Percentiles rank a stretch among this genome's conserved stretches.
Evolutionary conservation across 495 filamentous ascomycete species (phyloP).

Genomic region (Aspergillus ostianus): DNA sequence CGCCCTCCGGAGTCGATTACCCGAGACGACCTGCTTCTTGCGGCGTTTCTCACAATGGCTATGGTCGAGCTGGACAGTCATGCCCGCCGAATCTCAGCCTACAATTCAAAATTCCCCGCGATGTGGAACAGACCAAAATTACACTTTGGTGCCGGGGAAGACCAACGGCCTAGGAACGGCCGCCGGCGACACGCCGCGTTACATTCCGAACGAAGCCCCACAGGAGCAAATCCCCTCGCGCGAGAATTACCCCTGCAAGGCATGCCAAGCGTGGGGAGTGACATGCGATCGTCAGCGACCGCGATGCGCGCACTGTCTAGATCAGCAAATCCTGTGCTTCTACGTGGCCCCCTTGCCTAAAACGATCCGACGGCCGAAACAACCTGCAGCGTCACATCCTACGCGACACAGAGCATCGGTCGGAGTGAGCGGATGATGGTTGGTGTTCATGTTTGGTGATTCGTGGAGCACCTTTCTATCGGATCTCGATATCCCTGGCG

Average conservation of each 20-base stretch:
- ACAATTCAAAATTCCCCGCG: neutral
- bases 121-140: neutral
- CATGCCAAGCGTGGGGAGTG: constrained; percentile 31
- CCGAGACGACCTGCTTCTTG: constrained; percentile 3
- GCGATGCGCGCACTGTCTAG: constrained; percentile 36
- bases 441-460: neutral
- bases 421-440: constrained; percentile 6
- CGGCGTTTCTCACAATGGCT: constrained; percentile 22
- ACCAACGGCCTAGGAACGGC: neutral
- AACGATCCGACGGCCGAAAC: constrained; percentile 14
- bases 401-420: constrained; percentile 1
- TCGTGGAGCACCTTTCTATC: constrained; percentile 32
- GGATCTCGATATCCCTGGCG: constrained; percentile 35
- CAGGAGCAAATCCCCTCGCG: neutral
- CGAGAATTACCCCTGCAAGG: constrained; percentile 26
- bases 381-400: neutral
- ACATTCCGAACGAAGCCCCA: neutral
- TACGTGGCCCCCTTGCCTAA: constrained; percentile 29
- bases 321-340: constrained; percentile 41
- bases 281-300: constrained; percentile 35
- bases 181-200: constrained; percentile 5
- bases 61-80: constrained; percentile 14
- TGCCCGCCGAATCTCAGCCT: constrained; percentile 4
- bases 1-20: neutral
- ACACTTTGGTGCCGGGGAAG: neutral